Evolutionary conservation across 1,284 basidiomycete genomes (phyloP), one percentile per base, ranked within the genome.

Genomic region (Cutaneotrichosporon dermatis): DNA sequence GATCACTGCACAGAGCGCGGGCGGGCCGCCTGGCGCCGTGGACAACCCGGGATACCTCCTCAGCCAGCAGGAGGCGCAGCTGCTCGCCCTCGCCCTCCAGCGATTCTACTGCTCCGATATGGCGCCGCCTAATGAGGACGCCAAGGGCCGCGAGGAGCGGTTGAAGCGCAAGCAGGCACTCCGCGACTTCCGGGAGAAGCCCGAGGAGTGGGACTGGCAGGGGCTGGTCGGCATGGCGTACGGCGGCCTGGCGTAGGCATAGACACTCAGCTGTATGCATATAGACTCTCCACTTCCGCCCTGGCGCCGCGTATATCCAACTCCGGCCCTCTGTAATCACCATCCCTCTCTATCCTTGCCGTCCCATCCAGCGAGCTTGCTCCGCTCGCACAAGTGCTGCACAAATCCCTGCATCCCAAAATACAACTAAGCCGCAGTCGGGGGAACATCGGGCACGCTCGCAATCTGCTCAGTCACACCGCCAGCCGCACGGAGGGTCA

Each of bases 21-120:
- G 67, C 16, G 68, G 69, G 2, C 66, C 71, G 1, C 57, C 55
- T 0, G 70, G 69, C n/a, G 60, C 60, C 8, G 33, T 56, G 13
- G 51, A 64, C 9, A 76, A 76, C 55, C 71, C 76, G 2, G 76
- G 74, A 1, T 90, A 83, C 70, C 76, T 92, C 72, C 76, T 95
- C 44, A 82, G 79, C 58, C 88, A 92, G 73, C 82, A 85, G 60
- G 90, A 93, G 66, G 90, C 90, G 0, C 91, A 94, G 66, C 69
- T 89, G 42, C 82, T 97, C 49, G 83, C 87, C 1, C 80, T 92
- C 72, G 84, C 84, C 12, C 75, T 91, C 49, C 92, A 95, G 77
- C 85, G 84, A 68, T 94, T 93, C 76, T 95, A 92, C 72, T 76
- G 76, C 58, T 63, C 73, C 8, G 62, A 62, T 6, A 57, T 73